Evolutionary conservation across 192 early-diverging fungal genomes (phyloP), one percentile per base, ranked within the genome.

Genomic region (Coemansia sp.): DNA sequence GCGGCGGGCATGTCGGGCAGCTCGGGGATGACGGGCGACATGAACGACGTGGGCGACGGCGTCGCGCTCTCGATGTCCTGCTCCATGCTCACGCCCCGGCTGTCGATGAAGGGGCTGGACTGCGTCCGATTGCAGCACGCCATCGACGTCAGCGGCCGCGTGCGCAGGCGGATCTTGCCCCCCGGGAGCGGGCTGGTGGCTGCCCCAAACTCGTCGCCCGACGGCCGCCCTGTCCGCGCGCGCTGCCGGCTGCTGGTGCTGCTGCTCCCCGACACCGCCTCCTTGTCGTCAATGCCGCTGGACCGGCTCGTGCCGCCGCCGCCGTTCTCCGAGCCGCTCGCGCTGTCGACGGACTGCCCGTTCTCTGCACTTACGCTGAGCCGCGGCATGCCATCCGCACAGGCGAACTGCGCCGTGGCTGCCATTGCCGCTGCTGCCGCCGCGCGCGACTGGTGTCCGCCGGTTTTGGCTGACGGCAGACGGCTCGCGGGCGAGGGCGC

Each of bases 141-240:
- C 33, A 70, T 69, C 11, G 79, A 69, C 7, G 79, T 81, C 37
- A 81, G 60, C 9, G 79, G 79, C 29, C 79, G 70, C 21, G 79
- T 81, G 62, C 79, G 79, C 27, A 81, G 74, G 9, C 70, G 70
- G 45, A 81, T 75, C 64, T 69, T 81, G 60, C 67, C 59, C 19
- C 54, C 54, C 13, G 54, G 54, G n/a, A 56, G 54, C 54, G 54
- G 54, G 11, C 54, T 56, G 3, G 54, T 56, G 31, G 54, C 54
- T 3, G 54, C 54, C 0, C 54, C 54, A 56, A 56, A 56, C 14
- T 34, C 54, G 54, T 56, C 54, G 54, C 54, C 54, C 11, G 54
- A 56, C 13, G 54, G 42, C 48, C 37, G n/a, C 24, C 42, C 40
- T 21, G 24, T 50, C 51, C 39, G 27, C 42, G 61, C 19, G 17